Evolutionary conservation across 108 stramenopile genomes (phyloP), one percentile per base, ranked within the genome.

Genomic region (Cylindrotheca fusiformis): DNA sequence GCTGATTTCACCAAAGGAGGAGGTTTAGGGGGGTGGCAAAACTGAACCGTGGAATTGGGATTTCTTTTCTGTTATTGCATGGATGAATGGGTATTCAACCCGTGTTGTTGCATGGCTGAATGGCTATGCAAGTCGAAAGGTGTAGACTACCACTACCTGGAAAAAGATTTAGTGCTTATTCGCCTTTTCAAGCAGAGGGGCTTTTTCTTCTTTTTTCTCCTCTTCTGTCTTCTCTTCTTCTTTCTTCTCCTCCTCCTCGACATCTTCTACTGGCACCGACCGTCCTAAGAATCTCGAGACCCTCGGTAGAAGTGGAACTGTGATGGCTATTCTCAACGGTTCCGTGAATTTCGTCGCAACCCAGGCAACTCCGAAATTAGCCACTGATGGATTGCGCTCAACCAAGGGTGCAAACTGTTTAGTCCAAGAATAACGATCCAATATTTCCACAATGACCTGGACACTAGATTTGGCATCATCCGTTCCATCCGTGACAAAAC

Each of bases 351-450:
- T 97, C 50, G 85, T 82, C 19, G 87, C 75, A 50, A 96, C 71
- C 97, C 97, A 97, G 3, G 97, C 95, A 5, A 97, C 81, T 10
- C 70, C 95, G 55, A 97, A 82, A 78, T 92, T 96, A 2, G 91
- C 90, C 48, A 83, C 63, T 50, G 78, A 66, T 0, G 95, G 96
- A 68, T 96, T 87, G 48, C 72, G 47, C 52, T 80, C 76, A 32
- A 95, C 55, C 31, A 75, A 64, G 0, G 82, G 87, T 2, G 77
- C 87, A 5, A 71, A 75, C 24, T 72, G 62, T 31, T 69, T 66
- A 25, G 90, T 86, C 72, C 74, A 83, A 10, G 88, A 60, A 63
- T 81, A 92, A 21, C 62, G 68, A 25, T 81, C 65, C 77, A 93
- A 56, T 20, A 85, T 69, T 22, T 72, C 72, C 4, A 71, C 72